Percentiles rank a stretch among this genome's conserved stretches.
Conservation (phyloP, 345 rosid genomes). For the Trapa bicornis region DNA sequence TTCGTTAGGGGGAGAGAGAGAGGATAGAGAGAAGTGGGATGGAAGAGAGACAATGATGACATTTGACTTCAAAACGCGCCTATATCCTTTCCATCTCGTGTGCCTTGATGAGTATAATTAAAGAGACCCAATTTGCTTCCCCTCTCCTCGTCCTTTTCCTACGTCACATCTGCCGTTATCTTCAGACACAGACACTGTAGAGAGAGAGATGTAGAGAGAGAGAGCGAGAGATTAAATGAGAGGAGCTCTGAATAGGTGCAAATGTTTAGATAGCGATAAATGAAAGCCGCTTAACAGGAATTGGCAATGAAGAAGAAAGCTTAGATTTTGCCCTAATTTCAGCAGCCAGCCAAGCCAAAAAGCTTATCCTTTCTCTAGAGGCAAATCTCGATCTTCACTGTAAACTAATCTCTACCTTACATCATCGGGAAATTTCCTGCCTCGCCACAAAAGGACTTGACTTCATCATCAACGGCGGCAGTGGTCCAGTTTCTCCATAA, state of each 20-base stretch:
- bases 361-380: no score
- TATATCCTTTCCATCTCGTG: not conserved
- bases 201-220: constrained; percentile 2
- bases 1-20: not conserved
- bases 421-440: no score
- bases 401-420: no score
- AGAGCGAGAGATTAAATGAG: not conserved
- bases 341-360: not conserved
- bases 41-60: not conserved
- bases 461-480: no score
- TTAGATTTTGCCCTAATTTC: not conserved
- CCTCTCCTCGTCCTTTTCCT: not conserved
- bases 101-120: not conserved
- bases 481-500: no score
- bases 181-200: not conserved
- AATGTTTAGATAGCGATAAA: not conserved
- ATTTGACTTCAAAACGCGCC: constrained; percentile 8
- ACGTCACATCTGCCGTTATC: not conserved
- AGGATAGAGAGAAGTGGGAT: not conserved
- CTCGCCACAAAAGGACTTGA: no score
- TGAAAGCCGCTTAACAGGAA: not conserved
- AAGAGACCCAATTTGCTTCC: not conserved
- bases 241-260: constrained; percentile 5
- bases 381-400: no score
- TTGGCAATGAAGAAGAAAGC: not conserved